phyloP scores from a whole-genome alignment of 2,329 filamentous ascomycete genomes.

The Aspergillus fumigatiaffinis region DNA sequence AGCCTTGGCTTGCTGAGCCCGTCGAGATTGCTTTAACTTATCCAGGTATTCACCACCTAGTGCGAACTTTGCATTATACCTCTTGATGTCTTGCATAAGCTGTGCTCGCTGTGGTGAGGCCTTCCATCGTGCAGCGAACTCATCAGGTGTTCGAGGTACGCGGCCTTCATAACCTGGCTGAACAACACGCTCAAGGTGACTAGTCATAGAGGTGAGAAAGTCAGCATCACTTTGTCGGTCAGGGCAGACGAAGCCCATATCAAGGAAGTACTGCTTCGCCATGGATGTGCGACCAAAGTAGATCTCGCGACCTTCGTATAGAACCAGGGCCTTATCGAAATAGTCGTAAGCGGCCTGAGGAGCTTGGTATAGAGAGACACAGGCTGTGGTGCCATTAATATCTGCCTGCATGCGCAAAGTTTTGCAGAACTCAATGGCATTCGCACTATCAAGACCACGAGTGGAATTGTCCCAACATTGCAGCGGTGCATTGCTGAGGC shows the following conservation, averaged over 20 bases:
- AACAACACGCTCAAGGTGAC: conserved; percentile 54
- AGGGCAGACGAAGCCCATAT: conserved; percentile 63
- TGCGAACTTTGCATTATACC: conserved; percentile 22
- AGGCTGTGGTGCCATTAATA: conserved; percentile 39
- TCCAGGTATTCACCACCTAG: conserved; percentile 28
- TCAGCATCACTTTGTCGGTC: conserved; percentile 62
- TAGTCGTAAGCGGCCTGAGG: conserved; percentile 38
- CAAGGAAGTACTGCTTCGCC: conserved; percentile 62
- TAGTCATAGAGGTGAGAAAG: conserved; percentile 65
- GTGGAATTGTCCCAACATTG: conserved; percentile 40
- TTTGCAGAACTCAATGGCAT: conserved; percentile 50
- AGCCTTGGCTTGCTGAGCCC: conserved; percentile 32
- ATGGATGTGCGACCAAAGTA: conserved; percentile 61
- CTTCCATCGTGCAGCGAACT: conserved; percentile 57
- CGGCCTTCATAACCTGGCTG: conserved; percentile 55
- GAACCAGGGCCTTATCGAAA: conserved; percentile 65
- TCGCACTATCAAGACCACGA: conserved; percentile 46
- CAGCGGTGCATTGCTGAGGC: conserved; percentile 38
- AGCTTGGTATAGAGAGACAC: conserved; percentile 49
- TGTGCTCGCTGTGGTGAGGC: conserved; percentile 41
- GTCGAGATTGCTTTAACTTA: conserved; percentile 31
- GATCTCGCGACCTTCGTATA: conserved; percentile 69
- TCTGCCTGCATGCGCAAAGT: conserved; percentile 43
- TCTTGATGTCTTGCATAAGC: conserved; percentile 34
- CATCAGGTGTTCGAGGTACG: conserved; percentile 63